Evolutionary conservation across 2,329 filamentous ascomycete species (phyloP).

Genomic region (Dothiorella sarmentorum): DNA sequence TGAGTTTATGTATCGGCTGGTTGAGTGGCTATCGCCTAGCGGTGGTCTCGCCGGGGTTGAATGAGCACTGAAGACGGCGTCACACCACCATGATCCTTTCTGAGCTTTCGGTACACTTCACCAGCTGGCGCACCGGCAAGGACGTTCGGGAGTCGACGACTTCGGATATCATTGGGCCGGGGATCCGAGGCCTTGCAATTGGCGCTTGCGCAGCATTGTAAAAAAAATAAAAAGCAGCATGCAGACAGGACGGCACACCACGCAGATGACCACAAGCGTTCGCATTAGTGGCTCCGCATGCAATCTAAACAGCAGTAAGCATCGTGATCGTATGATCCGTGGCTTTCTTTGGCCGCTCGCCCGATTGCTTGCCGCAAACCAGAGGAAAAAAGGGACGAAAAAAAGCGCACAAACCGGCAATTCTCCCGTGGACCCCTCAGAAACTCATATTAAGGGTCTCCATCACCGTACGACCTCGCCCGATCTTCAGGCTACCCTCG

Average conservation of each 20-base stretch:
- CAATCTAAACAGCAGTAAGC: neutral
- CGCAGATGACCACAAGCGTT: constrained; percentile 1
- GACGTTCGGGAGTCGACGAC: neutral
- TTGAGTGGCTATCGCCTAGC: too few species aligned
- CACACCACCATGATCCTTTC: too few species aligned
- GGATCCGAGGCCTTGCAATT: neutral
- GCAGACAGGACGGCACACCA: neutral
- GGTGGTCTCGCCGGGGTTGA: too few species aligned
- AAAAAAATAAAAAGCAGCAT: neutral
- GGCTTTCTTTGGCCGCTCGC: neutral
- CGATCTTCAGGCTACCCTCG: neutral
- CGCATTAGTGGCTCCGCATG: neutral
- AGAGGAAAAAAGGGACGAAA: neutral
- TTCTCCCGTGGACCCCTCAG: neutral
- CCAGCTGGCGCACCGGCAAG: neutral
- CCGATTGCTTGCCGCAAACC: neutral
- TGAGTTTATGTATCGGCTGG: neutral
- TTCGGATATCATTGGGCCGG: neutral
- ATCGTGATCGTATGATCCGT: neutral
- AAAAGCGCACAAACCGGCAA: too few species aligned
- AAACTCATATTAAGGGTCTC: neutral
- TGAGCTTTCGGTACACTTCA: too few species aligned
- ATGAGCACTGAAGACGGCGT: too few species aligned
- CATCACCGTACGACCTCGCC: neutral
- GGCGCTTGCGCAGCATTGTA: neutral